Base-by-base conservation (phyloP, 106 monocot species). In the Phalaenopsis aphrodite region DNA sequence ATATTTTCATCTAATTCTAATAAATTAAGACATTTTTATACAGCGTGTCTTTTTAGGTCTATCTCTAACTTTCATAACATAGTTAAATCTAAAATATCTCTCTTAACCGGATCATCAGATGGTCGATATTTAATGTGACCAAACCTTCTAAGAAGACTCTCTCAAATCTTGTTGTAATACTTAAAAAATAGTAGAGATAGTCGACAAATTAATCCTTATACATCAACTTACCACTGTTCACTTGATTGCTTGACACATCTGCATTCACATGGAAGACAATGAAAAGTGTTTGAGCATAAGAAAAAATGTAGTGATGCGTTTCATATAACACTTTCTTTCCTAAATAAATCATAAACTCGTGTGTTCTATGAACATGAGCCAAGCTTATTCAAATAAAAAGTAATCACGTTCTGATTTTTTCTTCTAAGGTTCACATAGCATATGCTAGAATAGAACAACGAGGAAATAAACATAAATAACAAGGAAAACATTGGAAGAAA, bases 231-330 rank as follows among this genome's bases (percentile, higher is more conserved):
- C 61, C 21, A 61, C 4, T 21, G 61, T 69, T 67, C 69, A 41
- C 38, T 37, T 69, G 69, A 69, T 39, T 69, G 69, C 69, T 69
- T 69, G 64, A 64, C n/a, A 69, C 69, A 69, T 14, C 38, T 69
- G 69, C 69, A 10, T 12, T 36, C 38, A 69, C 30, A 69, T 38
- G 12, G 14, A 69, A 69, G 64, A 1, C 5, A 64, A n/a, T 64
- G 64, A 64, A 64, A 2, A 64, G n/a, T 21, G 24, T 9, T 21
- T 24, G 64, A 69, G 12, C 38, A 15, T 15, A 37, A 0, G 19
- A 5, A 30, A 41, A 37, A 36, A 69, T 69, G 38, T 39, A 69
- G 30, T 69, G 12, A 38, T 14, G 38, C 39, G 37, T 38, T 69
- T 61, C 19, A 21, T 4, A 39, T 69, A 14, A 15, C 15, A 39